Evolutionary conservation across 2,329 filamentous ascomycete species (phyloP), one percentile per base, ranked within the genome.

Genomic region (Cercospora citrullina): DNA sequence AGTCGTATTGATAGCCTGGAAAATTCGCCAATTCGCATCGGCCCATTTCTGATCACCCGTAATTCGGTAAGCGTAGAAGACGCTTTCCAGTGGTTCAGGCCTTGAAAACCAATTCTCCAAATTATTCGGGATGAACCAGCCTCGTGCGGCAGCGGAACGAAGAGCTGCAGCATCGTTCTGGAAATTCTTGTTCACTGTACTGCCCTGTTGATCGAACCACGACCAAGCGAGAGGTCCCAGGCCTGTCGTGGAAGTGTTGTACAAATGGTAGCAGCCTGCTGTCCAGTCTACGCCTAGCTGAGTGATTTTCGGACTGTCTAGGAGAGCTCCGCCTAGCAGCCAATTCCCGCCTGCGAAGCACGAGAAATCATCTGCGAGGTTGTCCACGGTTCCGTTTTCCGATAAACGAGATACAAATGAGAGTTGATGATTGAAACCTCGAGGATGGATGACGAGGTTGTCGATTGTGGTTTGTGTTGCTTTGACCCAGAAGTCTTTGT

Each of bases 1-100:
- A 21, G 75, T 72, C 36, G 76, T 72, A 61, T 77, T 72, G 31
- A 83, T 81, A 2, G 79, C 77, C 18, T 77, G 78, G 73, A 81
- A 83, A 77, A 83, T 82, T 18, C 79, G 77, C 81, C 81, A 83
- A 2, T 80, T 81, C 1, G 75, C 76, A 5, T 80, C 80, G 36
- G 81, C 79, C 74, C 80, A 79, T 68, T 71, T 77, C 64, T 80
- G 81, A 69, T 86, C 83, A 12, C 86, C 86, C 1, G 85, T 87
- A 53, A 87, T 84, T 14, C 86, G 81, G 70, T 87, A 86, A 77
- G 87, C 77, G 68, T 87, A 80, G 72, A 87, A 87, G 2, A 87
- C 81, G n/a, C 83, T 85, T 72, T 87, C 86, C 30, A 87, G 84
- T 2, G 85, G 85, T 72, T 87, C 86, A 1, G 86, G 81, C 10